Percentiles rank a stretch among this genome's conserved stretches.
phyloP scores from a whole-genome alignment of 345 rosid species.

The Adansonia digitata region DNA sequence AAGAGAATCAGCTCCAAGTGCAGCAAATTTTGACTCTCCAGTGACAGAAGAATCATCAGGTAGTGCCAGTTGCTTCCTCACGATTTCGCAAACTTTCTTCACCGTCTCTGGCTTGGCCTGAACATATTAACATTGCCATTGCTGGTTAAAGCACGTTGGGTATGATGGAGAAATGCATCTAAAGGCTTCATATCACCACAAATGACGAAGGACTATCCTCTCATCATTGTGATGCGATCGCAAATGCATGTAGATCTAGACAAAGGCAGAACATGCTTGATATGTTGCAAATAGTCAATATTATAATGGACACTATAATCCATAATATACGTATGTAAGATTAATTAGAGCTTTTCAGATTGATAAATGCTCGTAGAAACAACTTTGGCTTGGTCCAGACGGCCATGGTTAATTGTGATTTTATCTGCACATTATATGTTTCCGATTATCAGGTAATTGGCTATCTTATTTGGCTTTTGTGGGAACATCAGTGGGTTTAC shows the following conservation, averaged over 20 bases:
- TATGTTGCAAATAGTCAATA: not conserved
- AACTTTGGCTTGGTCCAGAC: not conserved
- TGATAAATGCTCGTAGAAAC: not conserved
- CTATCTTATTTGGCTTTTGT: not conserved
- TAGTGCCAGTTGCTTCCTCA: constrained; percentile 59
- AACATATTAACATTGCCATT: not conserved
- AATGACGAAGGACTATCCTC: not conserved
- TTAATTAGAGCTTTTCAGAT: not conserved
- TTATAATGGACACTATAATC: not conserved
- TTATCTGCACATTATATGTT: no score
- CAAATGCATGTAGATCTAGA: no score
- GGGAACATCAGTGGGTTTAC: not conserved
- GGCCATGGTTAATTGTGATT: not conserved
- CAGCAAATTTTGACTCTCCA: constrained; percentile 47
- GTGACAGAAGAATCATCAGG: constrained; percentile 26
- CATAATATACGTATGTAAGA: not conserved
- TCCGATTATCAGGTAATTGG: not conserved
- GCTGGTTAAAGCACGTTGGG: not conserved
- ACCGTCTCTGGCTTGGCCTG: constrained; percentile 63
- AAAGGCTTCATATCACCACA: no score
- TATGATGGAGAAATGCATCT: not conserved
- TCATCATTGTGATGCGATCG: not conserved
- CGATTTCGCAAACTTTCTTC: constrained; percentile 49
- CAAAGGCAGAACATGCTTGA: not conserved
- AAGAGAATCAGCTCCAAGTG: constrained; percentile 76